Percentiles rank a stretch among this genome's conserved stretches.
These are phyloP conservation scores for Dactylella cylindrospora DNA, from an alignment of 2,329 filamentous ascomycete genomes.

Conservation along the genomic window DNA sequence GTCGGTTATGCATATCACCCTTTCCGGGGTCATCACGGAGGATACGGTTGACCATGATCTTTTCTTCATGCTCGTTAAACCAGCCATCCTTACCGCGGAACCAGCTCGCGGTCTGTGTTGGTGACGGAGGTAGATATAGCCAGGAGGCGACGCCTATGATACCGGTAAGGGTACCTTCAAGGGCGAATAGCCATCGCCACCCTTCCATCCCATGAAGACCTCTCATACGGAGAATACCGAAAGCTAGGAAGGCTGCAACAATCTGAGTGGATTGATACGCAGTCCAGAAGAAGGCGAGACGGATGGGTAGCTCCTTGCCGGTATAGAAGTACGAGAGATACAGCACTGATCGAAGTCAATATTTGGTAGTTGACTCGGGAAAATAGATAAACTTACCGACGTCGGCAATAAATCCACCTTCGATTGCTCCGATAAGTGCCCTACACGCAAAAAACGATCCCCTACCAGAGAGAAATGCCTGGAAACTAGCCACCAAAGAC, in stretches of 20 bases:
- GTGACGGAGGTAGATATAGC: conserved; percentile 65
- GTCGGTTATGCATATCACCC: conserved; percentile 63
- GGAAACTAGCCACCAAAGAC: conserved; percentile 59
- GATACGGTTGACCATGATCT: conserved; percentile 68
- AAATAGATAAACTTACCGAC: conserved; percentile 22
- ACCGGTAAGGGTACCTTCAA: conserved; percentile 57
- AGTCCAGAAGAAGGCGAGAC: conserved; percentile 71
- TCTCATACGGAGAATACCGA: conserved; percentile 59
- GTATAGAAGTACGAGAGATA: conserved; percentile 78
- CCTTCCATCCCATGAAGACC: conserved; percentile 58
- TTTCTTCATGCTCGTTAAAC: conserved; percentile 68
- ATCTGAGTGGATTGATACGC: conserved; percentile 63
- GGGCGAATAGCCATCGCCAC: conserved; percentile 61
- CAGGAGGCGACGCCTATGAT: conserved; percentile 60
- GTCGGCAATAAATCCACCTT: conserved; percentile 51
- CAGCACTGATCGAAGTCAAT: conserved; percentile 55
- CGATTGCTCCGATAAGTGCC: conserved; percentile 55
- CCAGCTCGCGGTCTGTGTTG: conserved; percentile 64
- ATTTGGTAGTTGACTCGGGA: conserved; percentile 4
- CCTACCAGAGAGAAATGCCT: conserved; percentile 58
- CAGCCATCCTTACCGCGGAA: conserved; percentile 65
- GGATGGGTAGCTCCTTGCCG: conserved; percentile 66
- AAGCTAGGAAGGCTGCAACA: conserved; percentile 60
- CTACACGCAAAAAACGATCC: conserved; percentile 54
- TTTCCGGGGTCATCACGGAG: conserved; percentile 63